These are phyloP conservation scores for Hymenoscyphus occultus DNA, from an alignment of 2,329 filamentous ascomycete species.

Conservation along the genomic window DNA sequence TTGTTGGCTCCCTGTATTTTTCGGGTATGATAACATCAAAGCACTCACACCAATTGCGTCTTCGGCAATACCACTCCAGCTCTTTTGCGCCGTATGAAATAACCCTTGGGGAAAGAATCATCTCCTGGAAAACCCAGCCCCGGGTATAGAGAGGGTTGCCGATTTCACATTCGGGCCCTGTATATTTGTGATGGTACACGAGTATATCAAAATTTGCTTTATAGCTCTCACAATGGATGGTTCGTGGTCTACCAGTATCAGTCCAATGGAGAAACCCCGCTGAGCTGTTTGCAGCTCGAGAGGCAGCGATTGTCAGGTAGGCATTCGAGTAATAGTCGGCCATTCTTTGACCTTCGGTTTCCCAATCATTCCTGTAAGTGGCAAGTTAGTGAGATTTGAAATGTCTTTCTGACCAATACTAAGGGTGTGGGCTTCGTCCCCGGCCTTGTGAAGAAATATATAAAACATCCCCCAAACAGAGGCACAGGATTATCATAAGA, in stretches of 20 bases:
- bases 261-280: slow-evolving; percentile 7
- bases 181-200: background rate
- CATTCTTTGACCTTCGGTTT: slow-evolving; percentile 9
- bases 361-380: slow-evolving; percentile 5
- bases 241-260: background rate
- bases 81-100: background rate
- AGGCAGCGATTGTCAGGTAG: slow-evolving; percentile 32
- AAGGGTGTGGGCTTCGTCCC: background rate
- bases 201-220: background rate
- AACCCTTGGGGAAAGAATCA: background rate
- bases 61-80: background rate
- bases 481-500: too few relatives aligned
- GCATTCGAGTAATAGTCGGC: slow-evolving; percentile 5
- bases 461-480: too few relatives aligned
- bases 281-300: background rate
- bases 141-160: background rate
- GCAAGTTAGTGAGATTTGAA: background rate
- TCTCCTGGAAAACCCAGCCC: background rate
- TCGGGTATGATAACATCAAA: background rate
- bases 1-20: background rate
- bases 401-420: background rate
- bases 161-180: background rate
- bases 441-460: too few relatives aligned
- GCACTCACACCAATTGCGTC: background rate
- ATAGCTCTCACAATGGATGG: background rate